Evolutionary conservation across 257 asterid species (phyloP), one percentile per base, ranked within the genome.

Genomic region (Gardenia jasminoides): DNA sequence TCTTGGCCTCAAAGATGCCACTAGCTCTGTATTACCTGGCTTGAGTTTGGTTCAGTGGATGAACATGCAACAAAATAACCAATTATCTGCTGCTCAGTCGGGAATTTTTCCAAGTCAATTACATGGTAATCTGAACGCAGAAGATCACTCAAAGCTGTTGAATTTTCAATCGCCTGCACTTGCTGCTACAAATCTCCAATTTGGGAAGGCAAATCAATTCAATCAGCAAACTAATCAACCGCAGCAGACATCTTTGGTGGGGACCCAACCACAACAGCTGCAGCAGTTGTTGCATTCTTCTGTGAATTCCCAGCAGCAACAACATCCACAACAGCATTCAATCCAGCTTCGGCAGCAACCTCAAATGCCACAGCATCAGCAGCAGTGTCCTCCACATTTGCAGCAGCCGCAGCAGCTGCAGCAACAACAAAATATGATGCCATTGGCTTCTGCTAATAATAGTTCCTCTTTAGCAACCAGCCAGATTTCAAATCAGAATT

Each of bases 11-110:
- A 95, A 93, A 88, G 98, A 95, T 80, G 81, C 94, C 56, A 82
- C 93, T 0, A 90, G 87, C 88, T 93, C 97, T 4, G 85, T 93
- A 62, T 92, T 93, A 69, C 99, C 98, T 3, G 99, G 99, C 58
- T 82, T 92, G 79, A 93, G 97, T 82, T 88, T 95, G 61, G 98
- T 92, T 78, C 99, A 95, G 81, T 95, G 98, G 99, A 95, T 93
- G 99, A 95, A 90, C 73, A 91, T 95, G 98, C 99, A 95, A 44
- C 98, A 95, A 80, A 88, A 84, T 72, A 87, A 90, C 77, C 93
- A 92, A 76, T 74, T 85, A 67, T 75, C 95, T 0, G 76, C 86
- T 47, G 81, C 88, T 79, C 97, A 90, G 66, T 64, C 93, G 4
- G 91, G 90, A 20, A 19, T 88, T 52, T 78, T 84, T 33, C 88